phyloP scores from a whole-genome alignment of 2,329 filamentous ascomycete species.

The Ceratocystis ficicola region DNA sequence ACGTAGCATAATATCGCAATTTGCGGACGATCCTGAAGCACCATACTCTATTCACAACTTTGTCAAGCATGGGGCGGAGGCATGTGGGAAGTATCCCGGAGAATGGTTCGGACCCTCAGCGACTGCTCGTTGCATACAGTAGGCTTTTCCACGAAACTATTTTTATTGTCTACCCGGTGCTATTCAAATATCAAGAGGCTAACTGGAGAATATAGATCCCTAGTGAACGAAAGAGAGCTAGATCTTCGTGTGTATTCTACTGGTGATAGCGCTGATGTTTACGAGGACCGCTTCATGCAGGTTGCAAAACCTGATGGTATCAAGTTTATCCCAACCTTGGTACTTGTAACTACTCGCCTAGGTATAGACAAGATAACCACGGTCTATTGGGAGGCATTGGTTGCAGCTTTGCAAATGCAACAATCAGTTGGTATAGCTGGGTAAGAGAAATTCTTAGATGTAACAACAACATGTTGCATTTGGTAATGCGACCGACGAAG shows the following conservation, averaged over 20 bases:
- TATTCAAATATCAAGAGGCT: background rate
- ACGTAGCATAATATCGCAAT: constrained; percentile 60
- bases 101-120: constrained; percentile 99
- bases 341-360: constrained; percentile 76
- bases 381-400: constrained; percentile 90
- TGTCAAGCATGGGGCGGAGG: constrained; percentile 70
- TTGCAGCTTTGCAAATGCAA: constrained; percentile 67
- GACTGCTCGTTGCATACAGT: constrained; percentile 89
- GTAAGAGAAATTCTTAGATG: constrained; percentile 37
- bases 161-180: no score
- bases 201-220: constrained; percentile 43
- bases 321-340: constrained; percentile 68
- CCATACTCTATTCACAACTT: constrained; percentile 94
- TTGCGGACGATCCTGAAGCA: constrained; percentile 74
- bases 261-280: constrained; percentile 81
- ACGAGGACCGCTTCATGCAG: constrained; percentile 75
- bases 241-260: constrained; percentile 75
- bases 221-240: constrained; percentile 54
- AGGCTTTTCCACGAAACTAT: constrained; percentile 29
- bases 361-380: constrained; percentile 91
- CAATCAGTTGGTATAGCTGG: constrained; percentile 95
- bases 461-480: background rate
- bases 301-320: constrained; percentile 57
- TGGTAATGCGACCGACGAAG: background rate
- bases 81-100: constrained; percentile 87